A percentile compares a stretch with the other conserved stretches of the same genome.
These are phyloP conservation scores for Lentinula sp. DNA, from an alignment of 768 basidiomycete genomes.

Conservation along the genomic window DNA sequence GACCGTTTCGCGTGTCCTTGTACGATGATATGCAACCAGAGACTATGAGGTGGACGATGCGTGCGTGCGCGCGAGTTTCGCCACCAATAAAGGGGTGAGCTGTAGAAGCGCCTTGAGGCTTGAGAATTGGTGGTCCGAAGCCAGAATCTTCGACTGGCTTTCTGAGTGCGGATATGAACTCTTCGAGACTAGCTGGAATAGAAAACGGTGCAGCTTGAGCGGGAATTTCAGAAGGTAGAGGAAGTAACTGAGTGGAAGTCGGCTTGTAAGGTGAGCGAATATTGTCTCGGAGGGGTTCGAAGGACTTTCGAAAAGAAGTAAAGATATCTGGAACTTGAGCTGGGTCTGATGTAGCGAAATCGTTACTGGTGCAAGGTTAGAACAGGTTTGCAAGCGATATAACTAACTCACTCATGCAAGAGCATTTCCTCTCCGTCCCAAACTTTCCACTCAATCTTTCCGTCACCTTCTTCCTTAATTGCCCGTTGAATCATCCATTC, in stretches of 20 bases:
- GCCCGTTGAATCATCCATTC: slow-evolving; percentile 14
- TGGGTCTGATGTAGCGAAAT: slow-evolving; percentile 2
- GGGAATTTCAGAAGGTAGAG: slow-evolving; percentile 5
- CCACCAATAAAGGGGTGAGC: slow-evolving; percentile 8
- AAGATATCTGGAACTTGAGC: slow-evolving; percentile 28
- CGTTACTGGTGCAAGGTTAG: not conserved
- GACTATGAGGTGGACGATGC: slow-evolving; percentile 8
- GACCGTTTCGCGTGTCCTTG: slow-evolving; percentile 14
- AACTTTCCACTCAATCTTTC: slow-evolving; percentile 7
- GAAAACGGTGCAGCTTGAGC: slow-evolving; percentile 3
- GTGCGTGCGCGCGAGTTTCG: slow-evolving; percentile 3
- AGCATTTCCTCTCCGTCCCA: slow-evolving; percentile 16
- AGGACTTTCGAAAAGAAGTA: slow-evolving; percentile 31
- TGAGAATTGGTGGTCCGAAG: not conserved
- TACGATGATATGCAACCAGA: slow-evolving; percentile 7
- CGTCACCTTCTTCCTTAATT: not conserved
- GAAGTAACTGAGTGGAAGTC: slow-evolving; percentile 6
- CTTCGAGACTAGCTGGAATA: not conserved
- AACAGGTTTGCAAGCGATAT: slow-evolving; percentile 3
- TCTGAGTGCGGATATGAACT: not conserved
- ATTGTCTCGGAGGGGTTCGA: slow-evolving; percentile 28
- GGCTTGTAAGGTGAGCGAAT: slow-evolving; percentile 18
- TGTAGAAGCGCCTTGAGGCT: not conserved
- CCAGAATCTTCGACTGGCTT: not conserved
- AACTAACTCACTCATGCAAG: slow-evolving; percentile 17